Evolutionary conservation across 805 yeast genomes (phyloP), one percentile per base, ranked within the genome.

Genomic region (Saccharomycopsis schoenii): DNA sequence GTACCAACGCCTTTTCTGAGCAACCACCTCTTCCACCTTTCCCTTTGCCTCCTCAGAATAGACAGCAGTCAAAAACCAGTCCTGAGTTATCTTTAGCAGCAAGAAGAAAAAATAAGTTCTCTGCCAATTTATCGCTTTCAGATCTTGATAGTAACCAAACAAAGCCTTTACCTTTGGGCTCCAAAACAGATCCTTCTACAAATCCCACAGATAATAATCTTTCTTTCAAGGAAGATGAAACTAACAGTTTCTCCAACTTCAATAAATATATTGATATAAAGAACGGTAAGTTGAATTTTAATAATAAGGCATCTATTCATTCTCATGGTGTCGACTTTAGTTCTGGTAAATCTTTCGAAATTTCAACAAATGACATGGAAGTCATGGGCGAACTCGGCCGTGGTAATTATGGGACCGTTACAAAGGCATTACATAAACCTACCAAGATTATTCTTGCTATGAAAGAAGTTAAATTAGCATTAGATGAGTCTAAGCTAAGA

Each of bases 381-480:
- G 83, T 88, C 65, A 77, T 89, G 61, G 96, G 87, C 58, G 98
- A 93, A 72, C 76, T 94, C 55, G 99, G 99, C 1, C 82, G 93
- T 56, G 99, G 99, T 10, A 94, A 94, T 74, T 94, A 94, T 72
- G 99, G 99, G 59, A 89, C 96, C 0, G 99, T 94, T 8, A 83
- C 92, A 24, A 92, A 91, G 72, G 99, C 93, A 2, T 75, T 89
- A 54, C 97, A 94, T 73, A 89, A 85, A 69, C 98, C 98, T 12
- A 91, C 97, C 0, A 88, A 90, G 21, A 88, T 93, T 19, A 74
- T 84, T 19, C 91, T 94, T 97, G 98, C 98, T 1, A 90, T 94
- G 96, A 94, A 94, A 72, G 98, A 94, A 72, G 97, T 94, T 55
- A 78, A 97, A 59, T 76, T 94, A 55, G 98, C 93, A 71, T 78